Percentiles rank a stretch among this genome's conserved stretches.
Evolutionary conservation across 192 early-diverging fungal species (phyloP).

Genomic region (Umbelopsis ramanniana): DNA sequence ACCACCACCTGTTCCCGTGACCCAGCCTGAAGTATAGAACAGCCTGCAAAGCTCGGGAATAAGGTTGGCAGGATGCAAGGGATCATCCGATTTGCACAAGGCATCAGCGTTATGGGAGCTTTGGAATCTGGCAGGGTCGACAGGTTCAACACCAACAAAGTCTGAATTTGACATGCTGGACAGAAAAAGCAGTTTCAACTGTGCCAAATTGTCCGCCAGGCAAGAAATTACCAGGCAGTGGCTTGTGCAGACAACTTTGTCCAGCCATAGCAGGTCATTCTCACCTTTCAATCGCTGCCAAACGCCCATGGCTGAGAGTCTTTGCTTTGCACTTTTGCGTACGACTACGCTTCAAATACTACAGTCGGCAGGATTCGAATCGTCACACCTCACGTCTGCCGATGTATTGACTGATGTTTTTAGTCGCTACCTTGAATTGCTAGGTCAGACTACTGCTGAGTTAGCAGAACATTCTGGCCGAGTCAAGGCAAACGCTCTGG

Average conservation of each 20-base stretch:
- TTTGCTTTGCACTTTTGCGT: constrained; percentile 55
- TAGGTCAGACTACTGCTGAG: constrained; percentile 50
- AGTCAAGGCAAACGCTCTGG: constrained; percentile 44
- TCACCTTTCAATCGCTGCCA: neutral
- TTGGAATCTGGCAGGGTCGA: constrained; percentile 6
- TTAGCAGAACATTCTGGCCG: constrained; percentile 54
- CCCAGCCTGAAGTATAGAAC: constrained; percentile 93
- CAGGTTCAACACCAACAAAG: constrained; percentile 16
- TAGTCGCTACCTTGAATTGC: constrained; percentile 48
- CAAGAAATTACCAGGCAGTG: neutral
- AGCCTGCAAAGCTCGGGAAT: constrained; percentile 91
- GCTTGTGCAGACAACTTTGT: neutral
- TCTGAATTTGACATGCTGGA: constrained; percentile 3
- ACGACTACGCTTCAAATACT: constrained; percentile 54
- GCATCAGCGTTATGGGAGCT: constrained; percentile 33
- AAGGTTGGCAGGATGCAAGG: constrained; percentile 77
- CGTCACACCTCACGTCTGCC: constrained; percentile 44
- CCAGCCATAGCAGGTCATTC: neutral
- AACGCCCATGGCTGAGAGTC: constrained; percentile 42
- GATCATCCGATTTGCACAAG: constrained; percentile 61
- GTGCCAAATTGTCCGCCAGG: neutral
- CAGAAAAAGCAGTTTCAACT: neutral
- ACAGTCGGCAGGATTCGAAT: constrained; percentile 59
- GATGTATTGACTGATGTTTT: constrained; percentile 57
- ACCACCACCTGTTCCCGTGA: constrained; percentile 94